Conservation (phyloP, 305 asterid species). For the Coffea humblotiana region DNA sequence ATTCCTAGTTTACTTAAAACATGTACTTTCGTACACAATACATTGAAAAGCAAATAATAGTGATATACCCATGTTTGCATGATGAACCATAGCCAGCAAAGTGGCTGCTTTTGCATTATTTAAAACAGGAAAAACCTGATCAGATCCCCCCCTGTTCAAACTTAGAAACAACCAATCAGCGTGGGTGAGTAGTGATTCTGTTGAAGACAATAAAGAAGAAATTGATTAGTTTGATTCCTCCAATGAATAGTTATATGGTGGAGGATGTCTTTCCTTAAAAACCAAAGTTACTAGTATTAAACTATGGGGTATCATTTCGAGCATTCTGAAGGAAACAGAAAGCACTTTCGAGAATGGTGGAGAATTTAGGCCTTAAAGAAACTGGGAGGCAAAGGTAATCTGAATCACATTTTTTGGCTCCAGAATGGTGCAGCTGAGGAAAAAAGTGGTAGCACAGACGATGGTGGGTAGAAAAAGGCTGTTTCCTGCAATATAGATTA, state of each 20-base stretch:
- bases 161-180: constrained; percentile 7
- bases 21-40: neutral
- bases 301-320: neutral
- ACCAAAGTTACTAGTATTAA: neutral
- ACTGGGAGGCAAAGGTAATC: constrained; percentile 41
- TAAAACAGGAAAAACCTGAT: neutral
- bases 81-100: neutral
- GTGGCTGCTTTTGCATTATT: constrained; percentile 2
- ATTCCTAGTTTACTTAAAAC: neutral
- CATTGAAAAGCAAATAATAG: neutral
- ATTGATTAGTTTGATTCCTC: neutral
- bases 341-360: constrained; percentile 22
- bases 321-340: neutral
- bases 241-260: neutral
- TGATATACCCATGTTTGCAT: neutral
- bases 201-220: neutral
- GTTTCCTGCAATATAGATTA: constrained; percentile 10
- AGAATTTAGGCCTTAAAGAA: constrained; percentile 30
- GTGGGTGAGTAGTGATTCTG: constrained; percentile 1
- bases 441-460: constrained; percentile 15
- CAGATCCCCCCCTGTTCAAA: neutral
- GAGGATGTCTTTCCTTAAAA: neutral
- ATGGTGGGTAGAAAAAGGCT: constrained; percentile 31
- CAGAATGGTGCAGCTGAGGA: constrained; percentile 15
- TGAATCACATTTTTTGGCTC: constrained; percentile 6